Conservation (phyloP, 2,329 filamentous ascomycete genomes). For the Cladosporium austrohemisphaericum region DNA sequence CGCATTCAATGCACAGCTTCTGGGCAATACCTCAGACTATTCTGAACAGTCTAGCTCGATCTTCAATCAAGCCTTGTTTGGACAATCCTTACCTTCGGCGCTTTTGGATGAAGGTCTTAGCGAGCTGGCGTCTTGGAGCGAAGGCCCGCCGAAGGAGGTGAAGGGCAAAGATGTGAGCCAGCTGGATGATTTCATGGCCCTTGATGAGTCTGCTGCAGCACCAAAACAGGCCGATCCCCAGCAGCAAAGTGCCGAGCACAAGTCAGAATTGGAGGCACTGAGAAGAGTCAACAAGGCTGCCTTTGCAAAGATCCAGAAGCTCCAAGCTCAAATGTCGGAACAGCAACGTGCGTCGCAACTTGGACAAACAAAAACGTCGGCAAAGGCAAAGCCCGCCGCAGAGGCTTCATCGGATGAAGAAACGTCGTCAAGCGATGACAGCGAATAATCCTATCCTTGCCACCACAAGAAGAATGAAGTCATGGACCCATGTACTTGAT, state of each 20-base stretch:
- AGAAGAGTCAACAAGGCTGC: constrained; percentile 45
- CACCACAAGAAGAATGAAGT: no score
- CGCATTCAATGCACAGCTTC: constrained; percentile 62
- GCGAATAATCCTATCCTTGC: constrained; percentile 10
- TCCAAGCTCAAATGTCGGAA: constrained; percentile 39
- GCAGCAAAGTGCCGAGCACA: constrained; percentile 30
- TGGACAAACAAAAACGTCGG: constrained; percentile 4
- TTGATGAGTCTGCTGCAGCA: constrained; percentile 24
- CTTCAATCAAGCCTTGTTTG: constrained; percentile 42
- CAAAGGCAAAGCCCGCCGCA: constrained; percentile 15
- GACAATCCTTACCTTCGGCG: constrained; percentile 39
- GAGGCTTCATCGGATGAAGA: not conserved
- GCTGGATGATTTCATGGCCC: constrained; percentile 37
- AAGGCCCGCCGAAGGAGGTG: constrained; percentile 23
- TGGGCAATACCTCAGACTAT: constrained; percentile 27
- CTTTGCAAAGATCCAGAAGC: constrained; percentile 42
- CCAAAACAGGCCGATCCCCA: constrained; percentile 18
- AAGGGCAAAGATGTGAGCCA: constrained; percentile 16
- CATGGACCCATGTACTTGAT: not conserved
- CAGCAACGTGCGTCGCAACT: constrained; percentile 18
- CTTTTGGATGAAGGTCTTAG: constrained; percentile 34
- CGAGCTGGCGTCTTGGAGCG: constrained; percentile 37
- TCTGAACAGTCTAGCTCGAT: constrained; percentile 21
- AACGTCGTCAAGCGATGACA: constrained; percentile 7
- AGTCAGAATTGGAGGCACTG: constrained; percentile 41